phyloP scores from a whole-genome alignment of 2,329 filamentous ascomycete species.

The Daldinia eschscholtzii region DNA sequence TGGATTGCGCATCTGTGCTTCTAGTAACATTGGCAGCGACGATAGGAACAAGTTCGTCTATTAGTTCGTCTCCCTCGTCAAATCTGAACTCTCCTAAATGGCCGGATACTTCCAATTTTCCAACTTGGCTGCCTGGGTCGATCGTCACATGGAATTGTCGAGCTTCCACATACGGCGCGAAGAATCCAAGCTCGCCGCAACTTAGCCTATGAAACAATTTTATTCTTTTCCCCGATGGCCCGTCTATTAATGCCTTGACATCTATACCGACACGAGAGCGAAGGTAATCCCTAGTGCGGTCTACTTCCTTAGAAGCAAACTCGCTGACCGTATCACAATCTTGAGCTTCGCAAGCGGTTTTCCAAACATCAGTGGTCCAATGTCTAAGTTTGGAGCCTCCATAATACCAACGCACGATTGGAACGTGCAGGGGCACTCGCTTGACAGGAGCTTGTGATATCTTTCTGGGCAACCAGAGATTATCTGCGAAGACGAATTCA shows the following conservation, averaged over 20 bases:
- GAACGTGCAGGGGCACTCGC: neutral
- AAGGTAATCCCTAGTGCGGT: neutral
- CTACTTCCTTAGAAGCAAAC: neutral
- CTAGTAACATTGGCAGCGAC: neutral
- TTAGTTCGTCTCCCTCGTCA: neutral
- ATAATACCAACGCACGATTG: conserved; percentile 1
- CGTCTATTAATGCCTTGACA: neutral
- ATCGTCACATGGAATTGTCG: neutral
- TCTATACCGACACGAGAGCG: neutral
- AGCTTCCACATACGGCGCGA: neutral
- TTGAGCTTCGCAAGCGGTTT: neutral
- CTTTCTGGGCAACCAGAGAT: neutral
- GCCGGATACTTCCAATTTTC: neutral
- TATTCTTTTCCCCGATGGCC: neutral
- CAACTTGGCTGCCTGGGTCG: neutral
- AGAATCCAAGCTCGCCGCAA: neutral
- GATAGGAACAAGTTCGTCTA: neutral
- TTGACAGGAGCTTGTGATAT: neutral
- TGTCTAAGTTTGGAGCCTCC: neutral
- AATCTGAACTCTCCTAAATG: neutral
- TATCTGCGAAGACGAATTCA: conserved; percentile 1
- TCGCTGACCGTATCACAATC: neutral
- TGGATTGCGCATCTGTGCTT: conserved; percentile 1
- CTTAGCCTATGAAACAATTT: neutral
- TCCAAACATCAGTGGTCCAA: neutral